Percentiles rank a stretch among this genome's conserved stretches.
These are phyloP conservation scores for Fusarium sp. DNA, from an alignment of 2,329 filamentous ascomycete genomes.

Conservation along the genomic window DNA sequence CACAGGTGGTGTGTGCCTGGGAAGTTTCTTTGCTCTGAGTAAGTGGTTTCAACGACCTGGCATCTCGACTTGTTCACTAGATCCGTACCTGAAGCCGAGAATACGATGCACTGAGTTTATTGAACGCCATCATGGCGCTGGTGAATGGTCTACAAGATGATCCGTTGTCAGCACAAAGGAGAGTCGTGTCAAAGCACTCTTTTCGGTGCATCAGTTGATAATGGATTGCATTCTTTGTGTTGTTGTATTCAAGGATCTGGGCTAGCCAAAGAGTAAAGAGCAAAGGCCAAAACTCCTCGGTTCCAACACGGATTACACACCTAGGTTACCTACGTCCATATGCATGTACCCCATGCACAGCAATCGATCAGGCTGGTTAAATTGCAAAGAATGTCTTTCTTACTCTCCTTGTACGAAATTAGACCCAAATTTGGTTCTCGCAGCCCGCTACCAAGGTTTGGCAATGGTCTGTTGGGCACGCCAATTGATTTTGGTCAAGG, in stretches of 20 bases:
- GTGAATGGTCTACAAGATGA: slow-evolving; percentile 3
- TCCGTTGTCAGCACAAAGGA: not conserved
- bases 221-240: slow-evolving; percentile 10
- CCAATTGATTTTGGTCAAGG: slow-evolving; percentile 32
- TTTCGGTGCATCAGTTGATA: slow-evolving; percentile 1
- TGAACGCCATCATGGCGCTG: slow-evolving; percentile 26
- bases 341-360: slow-evolving; percentile 23
- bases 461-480: slow-evolving; percentile 21
- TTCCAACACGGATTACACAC: slow-evolving; percentile 10
- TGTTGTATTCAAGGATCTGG: too few relatives aligned
- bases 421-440: slow-evolving; percentile 19
- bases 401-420: slow-evolving; percentile 22
- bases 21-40: slow-evolving; percentile 23
- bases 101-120: slow-evolving; percentile 15
- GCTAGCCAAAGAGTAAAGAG: too few relatives aligned
- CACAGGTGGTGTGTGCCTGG: slow-evolving; percentile 26
- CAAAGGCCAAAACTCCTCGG: slow-evolving; percentile 14
- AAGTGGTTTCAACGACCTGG: slow-evolving; percentile 20
- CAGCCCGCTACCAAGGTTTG: slow-evolving; percentile 25
- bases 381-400: slow-evolving; percentile 33
- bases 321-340: slow-evolving; percentile 16
- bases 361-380: slow-evolving; percentile 22
- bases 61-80: slow-evolving; percentile 11
- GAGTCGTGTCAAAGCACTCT: slow-evolving; percentile 5
- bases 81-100: slow-evolving; percentile 18